A percentile compares a stretch with the other conserved stretches of the same genome.
Evolutionary conservation across 2,329 filamentous ascomycete species (phyloP).

Genomic region (Penicillium sp.): DNA sequence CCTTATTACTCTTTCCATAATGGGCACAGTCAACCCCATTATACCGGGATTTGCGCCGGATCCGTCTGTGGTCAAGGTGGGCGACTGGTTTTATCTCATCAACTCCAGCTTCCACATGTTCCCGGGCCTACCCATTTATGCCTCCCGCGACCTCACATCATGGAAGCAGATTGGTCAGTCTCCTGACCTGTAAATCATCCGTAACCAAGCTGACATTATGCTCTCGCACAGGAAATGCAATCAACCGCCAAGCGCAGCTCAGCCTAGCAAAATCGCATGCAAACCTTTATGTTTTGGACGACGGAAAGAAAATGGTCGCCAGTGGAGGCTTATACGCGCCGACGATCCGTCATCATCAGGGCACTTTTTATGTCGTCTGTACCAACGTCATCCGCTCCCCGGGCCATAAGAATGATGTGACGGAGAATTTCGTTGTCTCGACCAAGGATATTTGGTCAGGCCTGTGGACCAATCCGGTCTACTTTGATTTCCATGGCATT

Average conservation of each 20-base stretch:
- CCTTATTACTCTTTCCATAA: background rate
- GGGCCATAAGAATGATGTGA: constrained; percentile 21
- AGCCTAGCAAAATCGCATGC: constrained; percentile 19
- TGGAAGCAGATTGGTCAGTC: constrained; percentile 15
- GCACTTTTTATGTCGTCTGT: constrained; percentile 38
- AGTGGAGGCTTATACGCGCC: constrained; percentile 35
- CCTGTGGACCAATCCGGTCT: constrained; percentile 12
- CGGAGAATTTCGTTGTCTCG: constrained; percentile 11
- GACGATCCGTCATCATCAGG: constrained; percentile 42
- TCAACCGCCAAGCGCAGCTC: constrained; percentile 23
- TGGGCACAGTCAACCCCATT: background rate
- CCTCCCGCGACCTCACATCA: constrained; percentile 31
- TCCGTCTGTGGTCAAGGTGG: constrained; percentile 16
- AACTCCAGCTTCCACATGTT: constrained; percentile 73
- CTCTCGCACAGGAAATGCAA: constrained; percentile 28
- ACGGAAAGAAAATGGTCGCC: constrained; percentile 18
- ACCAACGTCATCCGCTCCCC: constrained; percentile 30
- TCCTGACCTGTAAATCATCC: too few relatives aligned
- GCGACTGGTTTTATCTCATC: constrained; percentile 43
- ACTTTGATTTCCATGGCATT: constrained; percentile 9
- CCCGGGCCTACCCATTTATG: constrained; percentile 60
- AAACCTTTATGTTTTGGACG: constrained; percentile 5
- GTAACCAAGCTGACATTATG: background rate
- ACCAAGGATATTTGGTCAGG: constrained; percentile 2
- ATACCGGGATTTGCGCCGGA: constrained; percentile 20